Percentiles rank a stretch among this genome's conserved stretches.
phyloP scores from a whole-genome alignment of 2,329 filamentous ascomycete species.

The Calonectria crousiana region DNA sequence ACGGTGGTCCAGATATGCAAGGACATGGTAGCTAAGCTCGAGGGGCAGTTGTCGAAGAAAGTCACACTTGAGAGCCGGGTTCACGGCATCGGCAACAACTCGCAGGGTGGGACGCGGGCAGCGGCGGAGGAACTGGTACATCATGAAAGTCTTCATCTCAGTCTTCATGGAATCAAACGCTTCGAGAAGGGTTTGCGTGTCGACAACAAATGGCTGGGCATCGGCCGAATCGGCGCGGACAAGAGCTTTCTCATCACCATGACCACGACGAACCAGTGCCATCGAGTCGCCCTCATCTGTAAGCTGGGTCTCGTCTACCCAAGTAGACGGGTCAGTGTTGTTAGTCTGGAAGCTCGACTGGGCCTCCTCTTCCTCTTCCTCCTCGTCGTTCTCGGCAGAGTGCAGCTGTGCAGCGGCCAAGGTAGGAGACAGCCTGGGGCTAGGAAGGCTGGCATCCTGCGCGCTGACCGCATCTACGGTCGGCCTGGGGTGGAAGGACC shows the following conservation, averaged over 20 bases:
- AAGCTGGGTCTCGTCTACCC: slow-evolving; percentile 57
- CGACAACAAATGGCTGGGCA: slow-evolving; percentile 66
- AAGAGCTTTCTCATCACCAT: slow-evolving; percentile 41
- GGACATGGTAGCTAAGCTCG: slow-evolving; percentile 88
- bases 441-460: slow-evolving; percentile 93
- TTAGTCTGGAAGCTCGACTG: slow-evolving; percentile 49
- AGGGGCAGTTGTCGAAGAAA: slow-evolving; percentile 86
- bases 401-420: slow-evolving; percentile 76
- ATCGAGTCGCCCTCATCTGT: slow-evolving; percentile 46
- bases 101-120: slow-evolving; percentile 91
- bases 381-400: slow-evolving; percentile 58
- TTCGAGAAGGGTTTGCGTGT: slow-evolving; percentile 88
- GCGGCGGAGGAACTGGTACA: slow-evolving; percentile 93
- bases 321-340: slow-evolving; percentile 47
- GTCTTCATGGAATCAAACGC: slow-evolving; percentile 92
- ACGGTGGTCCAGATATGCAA: slow-evolving; percentile 86
- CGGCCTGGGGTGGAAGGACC: slow-evolving; percentile 62
- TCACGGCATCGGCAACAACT: slow-evolving; percentile 90
- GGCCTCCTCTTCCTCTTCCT: slow-evolving; percentile 53
- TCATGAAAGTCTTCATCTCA: slow-evolving; percentile 94
- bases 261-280: slow-evolving; percentile 42
- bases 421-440: slow-evolving; percentile 93
- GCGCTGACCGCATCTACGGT: slow-evolving; percentile 77
- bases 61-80: slow-evolving; percentile 94
- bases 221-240: slow-evolving; percentile 39